Base-by-base conservation (phyloP, 2,329 filamentous ascomycete genomes). In the Arthrobotrys iridis region DNA sequence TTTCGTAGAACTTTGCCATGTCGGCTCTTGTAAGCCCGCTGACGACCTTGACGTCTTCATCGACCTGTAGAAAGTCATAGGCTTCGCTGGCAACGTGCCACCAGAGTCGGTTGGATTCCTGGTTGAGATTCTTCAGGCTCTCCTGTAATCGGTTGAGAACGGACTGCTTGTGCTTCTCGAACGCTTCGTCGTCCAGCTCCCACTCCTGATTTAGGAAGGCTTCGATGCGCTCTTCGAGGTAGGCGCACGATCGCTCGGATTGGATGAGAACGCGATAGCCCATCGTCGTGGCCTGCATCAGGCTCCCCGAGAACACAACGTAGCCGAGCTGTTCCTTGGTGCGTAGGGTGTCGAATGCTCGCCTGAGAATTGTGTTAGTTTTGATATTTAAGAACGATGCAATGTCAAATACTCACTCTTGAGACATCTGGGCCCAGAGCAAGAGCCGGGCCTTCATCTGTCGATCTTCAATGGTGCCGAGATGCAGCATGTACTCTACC, bases 241-340 rank as follows among this genome's bases (percentile, higher is more conserved):
- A 98, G 43, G 90, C 86, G 0, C 92, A 90, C 1, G 90, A 89
- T 81, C 90, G 90, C 83, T 99, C 94, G 81, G 93, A 97, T 84
- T 99, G 95, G 28, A 99, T 93, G 76, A 98, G 87, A 77, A 99
- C 91, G 4, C 93, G 88, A 82, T 95, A 95, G 0, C 92, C 92
- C 79, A 92, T 90, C 0, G 91, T 94, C 0, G 91, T 93, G n/a
- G 88, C 84, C 65, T 91, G 88, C 60, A 87, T 87, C 40, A 90
- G 86, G 8, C 89, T 86, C 26, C 93, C 92, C 55, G 91, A 94
- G 83, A 94, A 97, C 0, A 99, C 94, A 62, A 99, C 92, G 79
- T 99, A 99, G 10, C 95, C 95, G 4, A 99, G 89, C 83, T 99
- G 94, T 82, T 99, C 94, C 83, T 98, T 97, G 45, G 95, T 98